A percentile compares a stretch with the other conserved stretches of the same genome.
These are phyloP conservation scores for Isatis lusitanica DNA, from an alignment of 441 rosid genomes.

Conservation along the genomic window DNA sequence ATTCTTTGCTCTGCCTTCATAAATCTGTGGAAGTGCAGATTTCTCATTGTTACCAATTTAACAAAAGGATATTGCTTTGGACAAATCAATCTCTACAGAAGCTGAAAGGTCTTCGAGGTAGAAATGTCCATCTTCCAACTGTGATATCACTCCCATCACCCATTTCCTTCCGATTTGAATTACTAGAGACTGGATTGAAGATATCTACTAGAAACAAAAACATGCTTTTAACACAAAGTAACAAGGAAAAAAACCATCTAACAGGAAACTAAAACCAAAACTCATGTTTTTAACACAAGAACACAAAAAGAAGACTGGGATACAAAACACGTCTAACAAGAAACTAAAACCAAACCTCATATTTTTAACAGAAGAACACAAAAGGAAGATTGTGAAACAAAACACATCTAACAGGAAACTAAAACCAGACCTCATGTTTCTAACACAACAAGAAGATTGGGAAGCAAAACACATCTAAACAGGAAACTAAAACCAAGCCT, in stretches of 20 bases:
- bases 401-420: neutral
- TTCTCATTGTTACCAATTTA: neutral
- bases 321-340: neutral
- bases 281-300: neutral
- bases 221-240: neutral
- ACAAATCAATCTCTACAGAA: conserved; percentile 80
- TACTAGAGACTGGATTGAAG: conserved; percentile 78
- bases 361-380: conserved; percentile 34
- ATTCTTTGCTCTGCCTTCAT: neutral
- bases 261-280: too few species aligned
- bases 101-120: conserved; percentile 90
- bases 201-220: conserved; percentile 51
- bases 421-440: conserved; percentile 44
- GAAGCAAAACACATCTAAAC: neutral
- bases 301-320: neutral
- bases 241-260: neutral
- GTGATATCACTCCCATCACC: conserved; percentile 97
- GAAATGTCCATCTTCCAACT: conserved; percentile 97
- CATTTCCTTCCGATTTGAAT: conserved; percentile 79
- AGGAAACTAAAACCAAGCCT: too few species aligned
- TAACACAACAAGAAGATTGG: neutral
- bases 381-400: neutral
- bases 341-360: conserved; percentile 54
- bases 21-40: neutral
- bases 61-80: conserved; percentile 92